These are phyloP conservation scores for Talaromyces atroroseus DNA, from an alignment of 2,329 filamentous ascomycete genomes.

Conservation along the genomic window DNA sequence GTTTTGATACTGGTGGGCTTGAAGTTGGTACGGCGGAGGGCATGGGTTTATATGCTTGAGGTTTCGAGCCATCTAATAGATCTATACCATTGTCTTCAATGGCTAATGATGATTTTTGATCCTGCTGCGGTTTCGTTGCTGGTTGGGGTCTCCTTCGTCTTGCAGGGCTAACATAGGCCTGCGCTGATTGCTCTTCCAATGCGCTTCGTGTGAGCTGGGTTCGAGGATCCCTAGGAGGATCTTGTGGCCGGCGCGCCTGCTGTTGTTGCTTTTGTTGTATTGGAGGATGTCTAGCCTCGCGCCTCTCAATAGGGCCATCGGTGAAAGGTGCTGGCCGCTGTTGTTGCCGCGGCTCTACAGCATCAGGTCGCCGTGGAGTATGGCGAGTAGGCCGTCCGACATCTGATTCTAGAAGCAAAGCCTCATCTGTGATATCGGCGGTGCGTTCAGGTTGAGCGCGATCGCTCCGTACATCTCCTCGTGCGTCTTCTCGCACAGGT, in stretches of 20 bases:
- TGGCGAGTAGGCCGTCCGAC: constrained; percentile 24
- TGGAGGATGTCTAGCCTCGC: constrained; percentile 35
- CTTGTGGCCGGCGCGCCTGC: constrained; percentile 20
- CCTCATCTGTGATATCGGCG: constrained; percentile 55
- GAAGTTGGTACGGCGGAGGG: constrained; percentile 27
- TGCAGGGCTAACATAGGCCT: constrained; percentile 83
- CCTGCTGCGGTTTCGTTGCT: constrained; percentile 29
- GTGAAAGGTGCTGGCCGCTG: constrained; percentile 13
- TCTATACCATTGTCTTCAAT: constrained; percentile 51
- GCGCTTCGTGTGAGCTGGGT: constrained; percentile 65
- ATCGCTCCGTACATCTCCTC: constrained; percentile 15
- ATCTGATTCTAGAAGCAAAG: constrained; percentile 31
- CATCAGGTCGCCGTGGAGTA: constrained; percentile 20
- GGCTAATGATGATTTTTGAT: constrained; percentile 25
- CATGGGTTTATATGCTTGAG: constrained; percentile 24
- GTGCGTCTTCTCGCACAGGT: constrained; percentile 2
- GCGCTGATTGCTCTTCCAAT: constrained; percentile 71
- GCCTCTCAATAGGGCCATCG: constrained; percentile 20
- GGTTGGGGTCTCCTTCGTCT: constrained; percentile 56
- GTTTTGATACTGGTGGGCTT: constrained; percentile 36
- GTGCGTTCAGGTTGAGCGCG: constrained; percentile 13
- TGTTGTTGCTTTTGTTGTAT: constrained; percentile 26
- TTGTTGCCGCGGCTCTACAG: constrained; percentile 16
- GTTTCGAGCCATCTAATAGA: constrained; percentile 53
- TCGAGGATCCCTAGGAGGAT: constrained; percentile 43